Evolutionary conservation across 2,329 filamentous ascomycete species (phyloP).

Genomic region (Domatiomyces catenatus): DNA sequence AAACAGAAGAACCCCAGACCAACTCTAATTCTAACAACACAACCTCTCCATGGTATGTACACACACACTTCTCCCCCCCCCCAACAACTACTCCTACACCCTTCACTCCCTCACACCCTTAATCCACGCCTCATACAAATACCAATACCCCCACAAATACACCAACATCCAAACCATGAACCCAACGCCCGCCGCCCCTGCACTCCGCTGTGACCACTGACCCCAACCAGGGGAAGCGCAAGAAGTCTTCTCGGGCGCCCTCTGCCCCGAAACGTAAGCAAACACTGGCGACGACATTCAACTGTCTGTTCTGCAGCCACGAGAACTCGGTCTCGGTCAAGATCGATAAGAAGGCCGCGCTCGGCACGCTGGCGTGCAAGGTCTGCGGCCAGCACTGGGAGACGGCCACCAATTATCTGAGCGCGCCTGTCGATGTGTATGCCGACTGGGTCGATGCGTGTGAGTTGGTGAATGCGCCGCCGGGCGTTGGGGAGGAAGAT

Average conservation of each 20-base stretch:
- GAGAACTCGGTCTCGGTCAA: constrained; percentile 84
- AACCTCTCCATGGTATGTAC: too few relatives aligned
- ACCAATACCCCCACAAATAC: too few relatives aligned
- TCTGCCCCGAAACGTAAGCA: constrained; percentile 57
- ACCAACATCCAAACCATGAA: too few relatives aligned
- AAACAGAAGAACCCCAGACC: too few relatives aligned
- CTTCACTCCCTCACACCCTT: too few relatives aligned
- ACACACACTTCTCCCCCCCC: too few relatives aligned
- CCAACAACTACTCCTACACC: too few relatives aligned
- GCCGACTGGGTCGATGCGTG: constrained; percentile 97
- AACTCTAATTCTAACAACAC: too few relatives aligned
- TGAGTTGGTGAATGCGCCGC: constrained; percentile 53
- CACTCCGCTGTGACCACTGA: too few relatives aligned
- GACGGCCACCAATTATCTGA: constrained; percentile 77
- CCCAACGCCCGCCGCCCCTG: too few relatives aligned
- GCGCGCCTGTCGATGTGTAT: constrained; percentile 80
- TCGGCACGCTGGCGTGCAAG: constrained; percentile 77
- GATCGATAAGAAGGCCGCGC: constrained; percentile 79
- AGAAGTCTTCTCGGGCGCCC: constrained; percentile 60
- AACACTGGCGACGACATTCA: constrained; percentile 57
- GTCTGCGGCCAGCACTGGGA: constrained; percentile 90
- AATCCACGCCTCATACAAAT: too few relatives aligned
- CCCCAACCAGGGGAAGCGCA: constrained; percentile 64
- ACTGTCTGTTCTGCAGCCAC: constrained; percentile 96
- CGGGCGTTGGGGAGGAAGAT: constrained; percentile 13